Percentiles rank a stretch among this genome's conserved stretches.
Evolutionary conservation across 2,329 filamentous ascomycete species (phyloP).

Genomic region (Fusarium mundagurra): DNA sequence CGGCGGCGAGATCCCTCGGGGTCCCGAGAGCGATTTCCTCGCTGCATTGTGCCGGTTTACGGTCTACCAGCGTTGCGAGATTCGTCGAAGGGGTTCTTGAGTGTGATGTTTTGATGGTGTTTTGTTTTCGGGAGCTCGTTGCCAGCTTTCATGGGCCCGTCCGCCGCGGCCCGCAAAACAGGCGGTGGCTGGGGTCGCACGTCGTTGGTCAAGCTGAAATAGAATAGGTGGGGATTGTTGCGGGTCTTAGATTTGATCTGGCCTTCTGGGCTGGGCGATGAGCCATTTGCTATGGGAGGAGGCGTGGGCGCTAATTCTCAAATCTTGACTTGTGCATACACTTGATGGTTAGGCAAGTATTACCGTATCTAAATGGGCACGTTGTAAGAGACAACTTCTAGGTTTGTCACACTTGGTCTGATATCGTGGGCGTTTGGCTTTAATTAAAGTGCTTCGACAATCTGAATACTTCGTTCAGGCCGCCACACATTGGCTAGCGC

Average conservation of each 20-base stretch:
- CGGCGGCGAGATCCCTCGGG: constrained; percentile 65
- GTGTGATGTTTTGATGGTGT: constrained; percentile 41
- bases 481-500: constrained; percentile 42
- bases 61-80: constrained; percentile 35
- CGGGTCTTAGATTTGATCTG: constrained; percentile 41
- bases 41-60: constrained; percentile 58
- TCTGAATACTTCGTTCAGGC: constrained; percentile 38
- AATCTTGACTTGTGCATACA: constrained; percentile 2
- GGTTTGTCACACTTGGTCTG: constrained; percentile 12
- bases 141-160: constrained; percentile 41
- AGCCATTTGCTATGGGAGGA: not conserved
- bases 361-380: not conserved
- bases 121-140: constrained; percentile 44
- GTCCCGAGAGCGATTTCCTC: constrained; percentile 65
- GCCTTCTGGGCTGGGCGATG: constrained; percentile 17
- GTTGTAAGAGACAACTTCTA: constrained; percentile 26
- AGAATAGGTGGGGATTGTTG: constrained; percentile 17
- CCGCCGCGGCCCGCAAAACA: constrained; percentile 41
- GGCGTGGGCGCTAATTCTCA: constrained; percentile 9
- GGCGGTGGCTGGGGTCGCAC: constrained; percentile 45
- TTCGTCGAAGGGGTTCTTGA: constrained; percentile 16
- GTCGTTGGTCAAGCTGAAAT: constrained; percentile 36
- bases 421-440: constrained; percentile 21
- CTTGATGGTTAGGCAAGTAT: not conserved
- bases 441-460: constrained; percentile 15